phyloP scores from a whole-genome alignment of 805 yeast genomes.

The Maudiozyma bulderi region DNA sequence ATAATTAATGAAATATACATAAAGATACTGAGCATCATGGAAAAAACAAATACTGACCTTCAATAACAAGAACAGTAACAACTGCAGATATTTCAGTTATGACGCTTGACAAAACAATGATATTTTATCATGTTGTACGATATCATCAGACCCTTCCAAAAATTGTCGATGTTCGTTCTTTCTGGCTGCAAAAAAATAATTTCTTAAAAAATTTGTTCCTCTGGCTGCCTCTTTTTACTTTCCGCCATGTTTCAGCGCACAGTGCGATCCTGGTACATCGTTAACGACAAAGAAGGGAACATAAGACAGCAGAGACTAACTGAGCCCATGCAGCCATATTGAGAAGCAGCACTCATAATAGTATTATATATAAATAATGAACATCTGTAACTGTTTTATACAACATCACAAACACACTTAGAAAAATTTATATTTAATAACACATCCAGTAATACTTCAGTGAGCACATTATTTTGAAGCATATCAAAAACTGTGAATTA shows the following conservation, averaged over 20 bases:
- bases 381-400: too few species aligned
- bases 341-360: too few species aligned
- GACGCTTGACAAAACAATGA: too few species aligned
- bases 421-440: too few species aligned
- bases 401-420: too few species aligned
- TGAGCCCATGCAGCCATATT: background rate
- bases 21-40: background rate
- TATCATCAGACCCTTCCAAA: background rate
- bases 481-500: too few species aligned
- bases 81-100: background rate
- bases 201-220: background rate
- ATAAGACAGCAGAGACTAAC: background rate
- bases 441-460: too few species aligned
- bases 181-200: background rate
- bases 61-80: background rate
- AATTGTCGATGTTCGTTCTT: background rate
- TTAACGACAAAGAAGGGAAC: background rate
- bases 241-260: background rate
- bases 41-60: too few species aligned
- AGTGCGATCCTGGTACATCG: background rate
- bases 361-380: too few species aligned
- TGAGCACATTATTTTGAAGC: too few species aligned
- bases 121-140: too few species aligned
- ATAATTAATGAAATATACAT: background rate
- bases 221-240: background rate